phyloP scores from a whole-genome alignment of 2,329 filamentous ascomycete species.

The Fusarium humuli region DNA sequence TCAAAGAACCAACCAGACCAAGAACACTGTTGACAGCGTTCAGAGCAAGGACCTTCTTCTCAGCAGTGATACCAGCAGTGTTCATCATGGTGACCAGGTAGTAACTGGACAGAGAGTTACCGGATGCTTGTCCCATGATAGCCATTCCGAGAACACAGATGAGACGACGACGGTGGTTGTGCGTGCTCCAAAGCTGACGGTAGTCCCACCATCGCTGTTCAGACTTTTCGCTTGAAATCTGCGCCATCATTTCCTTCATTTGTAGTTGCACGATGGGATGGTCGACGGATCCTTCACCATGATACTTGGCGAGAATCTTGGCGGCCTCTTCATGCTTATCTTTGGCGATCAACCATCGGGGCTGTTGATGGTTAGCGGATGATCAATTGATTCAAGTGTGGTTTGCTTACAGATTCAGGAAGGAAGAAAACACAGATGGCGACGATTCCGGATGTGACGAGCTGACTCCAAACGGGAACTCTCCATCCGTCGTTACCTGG shows the following conservation, averaged over 20 bases:
- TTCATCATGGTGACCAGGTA: constrained; percentile 63
- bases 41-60: constrained; percentile 63
- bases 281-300: constrained; percentile 49
- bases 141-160: constrained; percentile 64
- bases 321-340: constrained; percentile 53
- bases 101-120: constrained; percentile 63
- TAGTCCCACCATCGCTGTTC: constrained; percentile 68
- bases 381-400: accelerated
- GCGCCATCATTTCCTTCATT: constrained; percentile 54
- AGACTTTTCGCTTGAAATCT: constrained; percentile 56
- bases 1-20: constrained; percentile 51
- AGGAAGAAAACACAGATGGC: constrained; percentile 51
- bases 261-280: constrained; percentile 55
- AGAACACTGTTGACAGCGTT: constrained; percentile 59
- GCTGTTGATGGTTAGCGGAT: constrained; percentile 18
- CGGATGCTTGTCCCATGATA: constrained; percentile 66
- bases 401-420: constrained; percentile 51
- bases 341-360: constrained; percentile 56
- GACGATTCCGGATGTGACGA: constrained; percentile 54
- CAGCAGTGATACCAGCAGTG: constrained; percentile 35
- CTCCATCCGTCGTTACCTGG: constrained; percentile 51
- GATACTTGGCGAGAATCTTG: constrained; percentile 51
- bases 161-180: constrained; percentile 62
- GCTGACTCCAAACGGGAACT: constrained; percentile 54
- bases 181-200: constrained; percentile 61